Percentiles rank a stretch among this genome's conserved stretches.
phyloP scores from a whole-genome alignment of 1,284 basidiomycete species.

The Ustilago tritici region DNA sequence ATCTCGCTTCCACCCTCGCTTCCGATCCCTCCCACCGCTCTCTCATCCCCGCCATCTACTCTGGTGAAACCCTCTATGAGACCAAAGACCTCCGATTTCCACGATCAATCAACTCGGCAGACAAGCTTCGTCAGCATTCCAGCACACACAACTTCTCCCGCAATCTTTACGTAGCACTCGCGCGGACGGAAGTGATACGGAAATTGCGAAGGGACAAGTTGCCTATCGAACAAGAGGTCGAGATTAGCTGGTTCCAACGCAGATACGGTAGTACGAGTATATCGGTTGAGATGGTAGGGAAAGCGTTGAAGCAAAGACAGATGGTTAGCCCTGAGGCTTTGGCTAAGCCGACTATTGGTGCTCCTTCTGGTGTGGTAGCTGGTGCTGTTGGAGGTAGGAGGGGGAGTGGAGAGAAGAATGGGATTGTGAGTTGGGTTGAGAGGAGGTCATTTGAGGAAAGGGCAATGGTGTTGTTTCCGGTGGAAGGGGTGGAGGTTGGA shows the following conservation, averaged over 20 bases:
- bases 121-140: constrained; percentile 32
- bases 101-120: constrained; percentile 51
- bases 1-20: constrained; percentile 39
- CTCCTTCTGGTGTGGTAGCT: neutral
- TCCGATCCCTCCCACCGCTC: constrained; percentile 23
- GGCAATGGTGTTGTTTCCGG: constrained; percentile 18
- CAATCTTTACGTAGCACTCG: constrained; percentile 47
- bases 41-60: constrained; percentile 33
- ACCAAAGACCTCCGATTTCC: constrained; percentile 53
- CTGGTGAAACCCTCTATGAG: constrained; percentile 22
- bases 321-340: constrained; percentile 57
- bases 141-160: constrained; percentile 40
- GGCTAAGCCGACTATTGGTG: constrained; percentile 47
- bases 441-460: constrained; percentile 31
- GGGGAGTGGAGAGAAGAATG: constrained; percentile 28
- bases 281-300: constrained; percentile 39
- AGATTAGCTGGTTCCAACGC: constrained; percentile 60
- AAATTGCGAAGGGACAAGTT: constrained; percentile 43
- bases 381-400: neutral
- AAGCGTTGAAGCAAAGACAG: constrained; percentile 40
- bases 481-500: constrained; percentile 32
- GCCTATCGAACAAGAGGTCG: constrained; percentile 52
- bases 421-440: constrained; percentile 42
- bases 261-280: constrained; percentile 53
- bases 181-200: constrained; percentile 51